Base-by-base conservation (phyloP, 1,284 basidiomycete species). In the Stygiomarasmius scandens region DNA sequence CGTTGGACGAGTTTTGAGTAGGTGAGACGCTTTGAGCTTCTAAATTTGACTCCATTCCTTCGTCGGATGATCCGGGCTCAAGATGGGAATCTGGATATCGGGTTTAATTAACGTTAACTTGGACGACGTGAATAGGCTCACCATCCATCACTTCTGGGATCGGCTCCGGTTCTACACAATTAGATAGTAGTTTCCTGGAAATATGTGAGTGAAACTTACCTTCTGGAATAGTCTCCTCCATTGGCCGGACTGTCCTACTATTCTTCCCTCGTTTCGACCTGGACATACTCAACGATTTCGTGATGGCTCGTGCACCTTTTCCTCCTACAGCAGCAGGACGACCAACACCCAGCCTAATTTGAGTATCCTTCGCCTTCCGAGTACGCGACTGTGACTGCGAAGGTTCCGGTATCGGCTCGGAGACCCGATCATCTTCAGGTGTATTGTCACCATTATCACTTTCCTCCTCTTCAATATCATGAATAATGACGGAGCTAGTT, bases 311-410 rank as follows among this genome's bases (percentile, higher is more conserved):
- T 27, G 87, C 78, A 20, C 88, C 88, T 20, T 73, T 72, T 27
- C 86, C 87, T 25, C 87, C 89, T 34, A 80, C 85, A 23, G 75
- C 74, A 6, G 75, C 74, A 9, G 90, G 90, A 61, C 85, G 78
- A 2, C 90, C 89, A n/a, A 90, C 83, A 52, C 90, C 90, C 22
- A 92, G 75, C 60, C 77, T 77, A 50, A 78, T 81, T 66, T 90
- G 89, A 3, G 82, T 79, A 52, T 89, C 86, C 67, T 86, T 89
- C 3, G 87, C 85, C 66, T 89, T 90, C 58, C 86, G 78, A 20
- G 80, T 82, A 12, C 85, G 80, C 38, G 75, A 67, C 11, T 71
- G 71, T n/a, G 74, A 5, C 16, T 41, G 38, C 1, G 38, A 43
- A 32, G 29, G 43, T 5, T 25, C 67, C 3, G 74, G 67, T 44